phyloP scores from a whole-genome alignment of 140 eudicot species.

The Anethum foeniculum region DNA sequence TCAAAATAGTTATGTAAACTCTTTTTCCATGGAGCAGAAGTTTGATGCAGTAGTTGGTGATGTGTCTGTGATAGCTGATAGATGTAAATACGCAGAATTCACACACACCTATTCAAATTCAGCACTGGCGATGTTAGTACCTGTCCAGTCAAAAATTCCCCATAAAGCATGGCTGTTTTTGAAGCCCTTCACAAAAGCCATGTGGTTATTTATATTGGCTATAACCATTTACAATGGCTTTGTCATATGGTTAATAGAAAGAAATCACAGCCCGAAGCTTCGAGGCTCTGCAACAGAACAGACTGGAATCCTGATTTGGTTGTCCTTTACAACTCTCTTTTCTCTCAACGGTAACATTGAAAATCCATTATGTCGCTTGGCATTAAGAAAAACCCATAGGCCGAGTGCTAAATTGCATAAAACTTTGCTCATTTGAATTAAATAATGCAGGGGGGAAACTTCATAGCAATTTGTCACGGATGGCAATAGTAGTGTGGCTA shows the following conservation, averaged over 20 bases:
- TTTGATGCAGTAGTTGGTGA: constrained; percentile 58
- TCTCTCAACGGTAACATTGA: not conserved
- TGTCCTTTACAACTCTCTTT: constrained; percentile 23
- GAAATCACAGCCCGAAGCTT: constrained; percentile 14
- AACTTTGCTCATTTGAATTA: not conserved
- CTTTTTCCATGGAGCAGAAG: constrained; percentile 15
- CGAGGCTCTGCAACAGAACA: constrained; percentile 22
- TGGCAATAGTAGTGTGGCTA: constrained; percentile 11
- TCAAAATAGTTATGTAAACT: too few relatives aligned
- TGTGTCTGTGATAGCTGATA: constrained; percentile 21
- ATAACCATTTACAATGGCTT: constrained; percentile 39
- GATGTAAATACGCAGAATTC: constrained; percentile 35
- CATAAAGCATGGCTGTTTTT: constrained; percentile 39
- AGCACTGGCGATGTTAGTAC: constrained; percentile 50
- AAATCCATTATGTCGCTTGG: not conserved
- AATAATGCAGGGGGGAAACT: constrained; percentile 5
- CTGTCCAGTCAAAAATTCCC: constrained; percentile 24
- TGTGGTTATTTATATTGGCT: constrained; percentile 35
- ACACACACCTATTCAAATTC: constrained; percentile 43
- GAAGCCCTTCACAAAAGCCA: constrained; percentile 40
- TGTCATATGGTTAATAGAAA: constrained; percentile 48
- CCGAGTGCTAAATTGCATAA: not conserved
- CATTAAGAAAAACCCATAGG: not conserved
- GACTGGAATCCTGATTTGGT: constrained; percentile 34
- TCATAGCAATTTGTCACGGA: constrained; percentile 10